Evolutionary conservation across 2,329 filamentous ascomycete species (phyloP), one percentile per base, ranked within the genome.

Genomic region (Arthrobotrys megalospora): DNA sequence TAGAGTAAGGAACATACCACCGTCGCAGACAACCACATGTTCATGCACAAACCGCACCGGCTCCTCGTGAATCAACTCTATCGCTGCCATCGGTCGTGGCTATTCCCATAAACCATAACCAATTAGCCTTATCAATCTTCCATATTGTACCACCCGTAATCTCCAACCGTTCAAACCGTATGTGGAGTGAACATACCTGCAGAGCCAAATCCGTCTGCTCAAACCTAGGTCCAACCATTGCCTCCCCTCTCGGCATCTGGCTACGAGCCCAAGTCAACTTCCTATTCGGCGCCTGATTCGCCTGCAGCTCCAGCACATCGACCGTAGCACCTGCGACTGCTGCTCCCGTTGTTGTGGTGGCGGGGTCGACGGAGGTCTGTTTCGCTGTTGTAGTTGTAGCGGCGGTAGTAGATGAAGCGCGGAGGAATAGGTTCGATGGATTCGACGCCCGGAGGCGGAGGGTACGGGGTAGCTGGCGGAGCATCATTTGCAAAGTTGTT

Each of bases 61-160:
- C 85, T 97, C 92, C 87, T 94, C 91, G 88, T 99, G 96, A 83
- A 98, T 94, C 84, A 99, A 90, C 82, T 96, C 93, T 83, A 99
- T 99, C 80, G 96, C 96, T 36, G 96, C 91, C 83, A 91, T 88
- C 34, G 96, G 92, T 86, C 91, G 92, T 80, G 96, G 96, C 96
- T 98, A 65, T 43, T 8, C 12, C 32, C 14, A 32, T 14, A 21
- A 60, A 43, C 60, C 24, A 28, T 28, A 82, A 80, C 86, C 81
- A 28, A 28, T 34, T 24, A 86, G 83, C 43, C 48, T 64, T 16
- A 45, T 19, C 38, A 50, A 38, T 47, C 58, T 4, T 34, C 32
- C 14, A 34, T 24, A 32, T 36, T 47, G 43, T 21, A 28, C 38
- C 34, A 32, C 66, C 43, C 28, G 64, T 38, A 75, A 32, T 38